Evolutionary conservation across 345 rosid genomes (phyloP).

Genomic region (Euphorbia peplus): DNA sequence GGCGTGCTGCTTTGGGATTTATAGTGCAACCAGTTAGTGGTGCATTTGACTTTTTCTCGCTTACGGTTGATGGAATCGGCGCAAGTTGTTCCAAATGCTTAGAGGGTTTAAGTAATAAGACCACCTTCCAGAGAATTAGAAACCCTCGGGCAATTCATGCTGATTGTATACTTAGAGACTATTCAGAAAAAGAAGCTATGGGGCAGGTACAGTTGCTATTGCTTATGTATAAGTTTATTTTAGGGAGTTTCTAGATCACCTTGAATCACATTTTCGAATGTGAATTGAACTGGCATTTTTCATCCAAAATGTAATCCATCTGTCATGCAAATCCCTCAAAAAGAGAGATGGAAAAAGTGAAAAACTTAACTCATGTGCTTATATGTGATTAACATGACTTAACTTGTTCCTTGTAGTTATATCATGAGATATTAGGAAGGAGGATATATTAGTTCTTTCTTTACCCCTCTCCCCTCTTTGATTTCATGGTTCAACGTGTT

Average conservation of each 20-base stretch:
- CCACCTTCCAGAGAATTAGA: conserved; percentile 68
- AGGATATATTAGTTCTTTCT: not conserved
- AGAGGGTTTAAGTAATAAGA: conserved; percentile 64
- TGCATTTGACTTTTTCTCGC: conserved; percentile 88
- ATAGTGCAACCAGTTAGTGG: conserved; percentile 94
- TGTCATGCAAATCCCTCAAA: not conserved
- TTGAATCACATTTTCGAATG: not conserved
- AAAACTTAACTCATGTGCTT: not conserved
- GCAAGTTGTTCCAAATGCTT: conserved; percentile 92
- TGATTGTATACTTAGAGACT: conserved; percentile 75
- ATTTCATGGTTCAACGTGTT: too few relatives aligned
- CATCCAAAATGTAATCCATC: not conserved
- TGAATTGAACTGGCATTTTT: not conserved
- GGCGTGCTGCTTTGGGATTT: conserved; percentile 79
- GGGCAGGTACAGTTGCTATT: conserved; percentile 62
- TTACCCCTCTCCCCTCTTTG: too few relatives aligned
- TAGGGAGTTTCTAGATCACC: not conserved
- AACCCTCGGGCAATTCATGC: conserved; percentile 83
- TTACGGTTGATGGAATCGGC: conserved; percentile 93
- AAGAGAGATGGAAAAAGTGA: not conserved
- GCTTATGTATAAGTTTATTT: conserved; percentile 2
- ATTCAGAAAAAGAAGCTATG: conserved; percentile 80
- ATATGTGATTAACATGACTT: not conserved
- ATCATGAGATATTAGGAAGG: not conserved
- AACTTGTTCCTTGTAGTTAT: not conserved